Conservation (phyloP, 2,329 filamentous ascomycete species). For the Fusarium aywerte region DNA sequence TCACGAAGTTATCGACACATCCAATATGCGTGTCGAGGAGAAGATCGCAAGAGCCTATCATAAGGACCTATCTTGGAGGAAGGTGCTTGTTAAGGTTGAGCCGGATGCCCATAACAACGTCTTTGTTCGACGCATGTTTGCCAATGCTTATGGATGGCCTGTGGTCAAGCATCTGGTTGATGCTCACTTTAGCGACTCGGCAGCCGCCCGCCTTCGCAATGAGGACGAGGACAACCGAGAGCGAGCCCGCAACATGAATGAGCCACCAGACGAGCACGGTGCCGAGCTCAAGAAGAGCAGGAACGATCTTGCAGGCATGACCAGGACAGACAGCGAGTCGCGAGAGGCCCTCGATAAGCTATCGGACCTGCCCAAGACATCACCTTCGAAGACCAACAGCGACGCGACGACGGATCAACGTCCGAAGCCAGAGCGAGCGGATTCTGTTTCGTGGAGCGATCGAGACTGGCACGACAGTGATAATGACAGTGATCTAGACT, state of each 20-base stretch:
- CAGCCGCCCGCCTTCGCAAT: constrained; percentile 69
- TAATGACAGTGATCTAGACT: constrained; percentile 45
- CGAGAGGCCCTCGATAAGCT: constrained; percentile 58
- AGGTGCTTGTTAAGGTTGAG: constrained; percentile 93
- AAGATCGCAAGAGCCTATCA: constrained; percentile 98
- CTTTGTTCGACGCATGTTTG: constrained; percentile 94
- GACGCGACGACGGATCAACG: constrained; percentile 32
- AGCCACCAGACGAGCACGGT: constrained; percentile 70
- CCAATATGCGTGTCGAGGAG: constrained; percentile 90
- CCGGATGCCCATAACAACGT: constrained; percentile 99
- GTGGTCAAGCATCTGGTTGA: constrained; percentile 95
- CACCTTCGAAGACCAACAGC: constrained; percentile 36
- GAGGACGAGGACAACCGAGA: constrained; percentile 74
- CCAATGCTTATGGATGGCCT: constrained; percentile 97
- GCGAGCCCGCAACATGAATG: constrained; percentile 69
- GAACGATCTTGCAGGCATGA: constrained; percentile 27
- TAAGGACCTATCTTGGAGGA: constrained; percentile 90
- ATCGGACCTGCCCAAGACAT: constrained; percentile 55
- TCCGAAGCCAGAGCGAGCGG: constrained; percentile 50
- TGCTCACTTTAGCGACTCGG: constrained; percentile 86
- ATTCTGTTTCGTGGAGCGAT: constrained; percentile 72
- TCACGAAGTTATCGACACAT: constrained; percentile 62
- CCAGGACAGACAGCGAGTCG: constrained; percentile 46
- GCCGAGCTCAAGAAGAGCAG: constrained; percentile 66
- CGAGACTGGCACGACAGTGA: constrained; percentile 48